phyloP scores from a whole-genome alignment of 2,329 filamentous ascomycete genomes.

The Xylaria sp. region DNA sequence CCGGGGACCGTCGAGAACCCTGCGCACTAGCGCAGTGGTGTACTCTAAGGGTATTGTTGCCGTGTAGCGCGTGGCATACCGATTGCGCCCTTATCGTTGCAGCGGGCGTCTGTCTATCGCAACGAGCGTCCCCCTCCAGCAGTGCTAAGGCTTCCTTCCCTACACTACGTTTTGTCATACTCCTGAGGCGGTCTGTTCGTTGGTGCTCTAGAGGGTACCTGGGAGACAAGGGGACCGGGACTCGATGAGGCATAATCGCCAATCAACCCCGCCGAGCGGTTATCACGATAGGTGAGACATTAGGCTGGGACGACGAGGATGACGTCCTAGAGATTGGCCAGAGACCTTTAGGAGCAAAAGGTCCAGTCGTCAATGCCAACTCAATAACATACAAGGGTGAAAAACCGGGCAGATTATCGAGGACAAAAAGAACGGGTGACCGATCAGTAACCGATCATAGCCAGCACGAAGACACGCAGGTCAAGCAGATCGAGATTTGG shows the following conservation, averaged over 20 bases:
- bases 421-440: slow-evolving; percentile 28
- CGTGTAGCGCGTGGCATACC: background rate
- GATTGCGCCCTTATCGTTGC: slow-evolving; percentile 21
- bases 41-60: background rate
- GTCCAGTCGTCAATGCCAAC: slow-evolving; percentile 9
- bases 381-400: background rate
- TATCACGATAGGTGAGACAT: slow-evolving; percentile 11
- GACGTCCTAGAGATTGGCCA: slow-evolving; percentile 37
- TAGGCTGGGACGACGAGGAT: slow-evolving; percentile 18
- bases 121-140: no score
- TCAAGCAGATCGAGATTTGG: slow-evolving; percentile 43
- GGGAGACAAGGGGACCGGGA: background rate
- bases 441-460: slow-evolving; percentile 15
- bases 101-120: slow-evolving; percentile 6
- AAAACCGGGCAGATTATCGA: slow-evolving; percentile 22
- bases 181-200: background rate
- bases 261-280: background rate
- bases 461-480: slow-evolving; percentile 11
- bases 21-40: background rate
- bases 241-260: background rate
- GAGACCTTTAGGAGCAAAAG: slow-evolving; percentile 33
- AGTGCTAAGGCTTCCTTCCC: background rate
- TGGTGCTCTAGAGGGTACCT: background rate
- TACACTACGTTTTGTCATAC: background rate
- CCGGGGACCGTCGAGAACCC: slow-evolving; percentile 4